Base-by-base conservation (phyloP, 805 yeast genomes). In the Kregervanrija fluxuum region DNA sequence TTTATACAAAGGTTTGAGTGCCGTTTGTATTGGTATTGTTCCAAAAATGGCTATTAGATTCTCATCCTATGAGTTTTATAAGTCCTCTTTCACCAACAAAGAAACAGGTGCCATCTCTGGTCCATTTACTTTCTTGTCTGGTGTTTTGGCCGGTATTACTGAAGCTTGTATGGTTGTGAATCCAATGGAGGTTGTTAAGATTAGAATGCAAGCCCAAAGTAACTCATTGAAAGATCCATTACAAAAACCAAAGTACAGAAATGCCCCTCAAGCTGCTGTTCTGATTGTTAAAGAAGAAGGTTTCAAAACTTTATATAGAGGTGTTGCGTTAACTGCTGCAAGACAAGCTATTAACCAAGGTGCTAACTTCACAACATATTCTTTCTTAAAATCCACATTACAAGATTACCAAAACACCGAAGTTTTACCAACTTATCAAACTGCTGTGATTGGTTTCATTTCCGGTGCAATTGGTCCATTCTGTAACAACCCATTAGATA, bases 321-420 rank as follows among this genome's bases (percentile, higher is more conserved):
- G 99, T 62, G 98, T 91, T 28, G 77, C 90, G 2, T 79, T 91
- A 60, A 91, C 99, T 32, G 96, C 97, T 34, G 95, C 96, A 30
- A 81, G 99, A 72, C 99, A 91, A 67, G 97, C 98, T 30, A 83
- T 96, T 47, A 91, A 91, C 72, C 99, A 91, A 70, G 99, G 97
- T 72, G 97, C 95, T 40, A 91, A 93, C 69, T 91, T 91, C 68
- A 91, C 98, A 3, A 95, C 88, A 30, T 91, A 91, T 70, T 85
- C 96, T 28, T 83, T 84, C 64, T 69, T 90, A 55, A 88, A 84
- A 64, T 83, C 81, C 57, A 71, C 63, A 53, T 74, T 88, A 55
- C 84, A 79, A 60, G 78, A 75, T 35, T 69, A 75, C 59, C 87
- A 82, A 52, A 64, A 71, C 37, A 55, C 73, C 2, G 71, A 70